Evolutionary conservation across 805 yeast species (phyloP).

Genomic region (Grigorovia transvaalensis): DNA sequence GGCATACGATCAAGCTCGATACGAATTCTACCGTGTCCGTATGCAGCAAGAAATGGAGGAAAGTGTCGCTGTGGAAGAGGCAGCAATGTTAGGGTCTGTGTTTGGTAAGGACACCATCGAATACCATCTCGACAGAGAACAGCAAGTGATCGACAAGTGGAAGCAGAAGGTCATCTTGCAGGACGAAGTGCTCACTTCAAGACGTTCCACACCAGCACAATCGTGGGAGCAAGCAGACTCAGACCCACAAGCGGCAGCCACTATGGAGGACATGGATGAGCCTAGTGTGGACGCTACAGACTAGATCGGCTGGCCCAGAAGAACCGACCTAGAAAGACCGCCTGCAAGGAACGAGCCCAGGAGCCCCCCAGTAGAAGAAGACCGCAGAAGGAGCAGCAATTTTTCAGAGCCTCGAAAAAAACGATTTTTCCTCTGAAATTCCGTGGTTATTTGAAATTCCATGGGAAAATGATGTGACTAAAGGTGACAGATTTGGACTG

Average conservation of each 20-base stretch:
- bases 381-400: no score
- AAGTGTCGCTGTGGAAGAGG: conserved; percentile 70
- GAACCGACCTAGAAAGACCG: no score
- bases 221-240: conserved; percentile 14
- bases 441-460: not conserved
- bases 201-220: conserved; percentile 25
- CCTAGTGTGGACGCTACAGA: not conserved
- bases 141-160: conserved; percentile 63
- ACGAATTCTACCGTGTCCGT: conserved; percentile 78
- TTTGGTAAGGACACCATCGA: conserved; percentile 54
- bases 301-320: no score
- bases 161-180: conserved; percentile 54
- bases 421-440: no score
- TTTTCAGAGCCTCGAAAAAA: no score
- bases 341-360: no score
- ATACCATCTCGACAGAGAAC: conserved; percentile 62
- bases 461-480: not conserved
- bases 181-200: conserved; percentile 48
- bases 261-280: no score
- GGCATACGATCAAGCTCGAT: conserved; percentile 79
- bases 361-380: no score
- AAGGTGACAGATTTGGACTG: not conserved
- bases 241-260: not conserved
- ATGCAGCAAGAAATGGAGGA: conserved; percentile 72
- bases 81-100: conserved; percentile 74